Evolutionary conservation across 2,329 filamentous ascomycete species (phyloP).

Genomic region (Fusarium clavum): DNA sequence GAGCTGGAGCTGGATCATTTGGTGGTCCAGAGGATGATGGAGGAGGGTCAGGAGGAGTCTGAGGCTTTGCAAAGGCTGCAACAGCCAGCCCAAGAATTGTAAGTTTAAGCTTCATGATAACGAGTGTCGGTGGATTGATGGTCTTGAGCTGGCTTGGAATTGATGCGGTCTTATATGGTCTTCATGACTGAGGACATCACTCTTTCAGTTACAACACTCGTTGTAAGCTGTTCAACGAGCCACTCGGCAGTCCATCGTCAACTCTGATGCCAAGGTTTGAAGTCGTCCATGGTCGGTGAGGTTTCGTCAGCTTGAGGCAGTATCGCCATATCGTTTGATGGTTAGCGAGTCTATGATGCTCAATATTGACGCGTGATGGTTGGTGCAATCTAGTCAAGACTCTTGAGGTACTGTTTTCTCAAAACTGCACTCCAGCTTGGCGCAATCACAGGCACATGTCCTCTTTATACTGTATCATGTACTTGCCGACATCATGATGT

Average conservation of each 20-base stretch:
- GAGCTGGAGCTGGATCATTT: slow-evolving; percentile 13
- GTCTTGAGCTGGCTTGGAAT: not conserved
- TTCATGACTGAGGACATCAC: not conserved
- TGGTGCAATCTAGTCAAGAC: not conserved
- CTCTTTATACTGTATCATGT: slow-evolving; percentile 14
- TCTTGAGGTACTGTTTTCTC: not conserved
- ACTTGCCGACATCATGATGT: not conserved
- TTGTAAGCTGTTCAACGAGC: not conserved
- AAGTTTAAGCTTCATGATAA: slow-evolving; percentile 46
- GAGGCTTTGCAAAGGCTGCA: slow-evolving; percentile 44
- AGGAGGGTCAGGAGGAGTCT: slow-evolving; percentile 30
- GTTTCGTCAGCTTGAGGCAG: not conserved
- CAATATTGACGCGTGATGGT: not conserved
- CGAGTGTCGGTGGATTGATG: slow-evolving; percentile 3
- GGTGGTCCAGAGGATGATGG: not conserved
- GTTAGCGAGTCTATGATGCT: not conserved
- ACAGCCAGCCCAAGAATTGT: slow-evolving; percentile 38
- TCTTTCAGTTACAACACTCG: not conserved
- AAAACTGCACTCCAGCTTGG: not conserved
- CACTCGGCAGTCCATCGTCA: not conserved
- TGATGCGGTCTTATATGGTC: not conserved
- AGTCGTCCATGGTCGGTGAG: not conserved
- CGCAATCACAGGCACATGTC: slow-evolving; percentile 7
- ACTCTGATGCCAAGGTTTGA: not conserved
- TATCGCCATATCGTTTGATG: not conserved